phyloP scores from a whole-genome alignment of 257 asterid genomes.

The Scutellaria galericulata region DNA sequence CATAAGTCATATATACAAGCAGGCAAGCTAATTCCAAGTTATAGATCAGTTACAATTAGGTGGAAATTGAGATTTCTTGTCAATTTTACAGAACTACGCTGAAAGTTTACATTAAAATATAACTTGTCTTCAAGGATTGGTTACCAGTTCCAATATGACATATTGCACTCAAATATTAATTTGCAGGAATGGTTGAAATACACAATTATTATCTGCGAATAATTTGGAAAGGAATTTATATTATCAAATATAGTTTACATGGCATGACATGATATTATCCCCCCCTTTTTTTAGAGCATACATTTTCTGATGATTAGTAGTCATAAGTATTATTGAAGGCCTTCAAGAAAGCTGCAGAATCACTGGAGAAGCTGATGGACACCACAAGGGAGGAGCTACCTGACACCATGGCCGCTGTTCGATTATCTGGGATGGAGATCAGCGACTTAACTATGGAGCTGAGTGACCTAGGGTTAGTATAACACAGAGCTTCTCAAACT shows the following conservation, averaged over 20 bases:
- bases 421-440: conserved; percentile 96
- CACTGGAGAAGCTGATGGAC: conserved; percentile 83
- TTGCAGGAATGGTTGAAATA: conserved; percentile 6
- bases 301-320: conserved; percentile 26
- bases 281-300: conserved; percentile 12
- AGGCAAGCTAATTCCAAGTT: conserved; percentile 11
- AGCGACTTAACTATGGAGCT: conserved; percentile 92
- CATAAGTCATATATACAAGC: conserved; percentile 7
- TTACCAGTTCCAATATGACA: background rate
- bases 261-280: conserved; percentile 5
- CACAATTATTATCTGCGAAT: conserved; percentile 8
- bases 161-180: background rate
- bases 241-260: background rate
- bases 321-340: conserved; percentile 57
- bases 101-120: background rate
- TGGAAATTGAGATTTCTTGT: conserved; percentile 8
- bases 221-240: conserved; percentile 16
- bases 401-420: conserved; percentile 90
- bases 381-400: conserved; percentile 90
- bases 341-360: conserved; percentile 80
- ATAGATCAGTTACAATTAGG: background rate
- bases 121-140: conserved; percentile 6
- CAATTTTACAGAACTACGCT: background rate
- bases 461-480: conserved; percentile 80
- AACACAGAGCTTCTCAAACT: conserved; percentile 19